Percentiles rank a stretch among this genome's conserved stretches.
Evolutionary conservation across 2,329 filamentous ascomycete species (phyloP).

Genomic region (Arachnopeziza araneosa): DNA sequence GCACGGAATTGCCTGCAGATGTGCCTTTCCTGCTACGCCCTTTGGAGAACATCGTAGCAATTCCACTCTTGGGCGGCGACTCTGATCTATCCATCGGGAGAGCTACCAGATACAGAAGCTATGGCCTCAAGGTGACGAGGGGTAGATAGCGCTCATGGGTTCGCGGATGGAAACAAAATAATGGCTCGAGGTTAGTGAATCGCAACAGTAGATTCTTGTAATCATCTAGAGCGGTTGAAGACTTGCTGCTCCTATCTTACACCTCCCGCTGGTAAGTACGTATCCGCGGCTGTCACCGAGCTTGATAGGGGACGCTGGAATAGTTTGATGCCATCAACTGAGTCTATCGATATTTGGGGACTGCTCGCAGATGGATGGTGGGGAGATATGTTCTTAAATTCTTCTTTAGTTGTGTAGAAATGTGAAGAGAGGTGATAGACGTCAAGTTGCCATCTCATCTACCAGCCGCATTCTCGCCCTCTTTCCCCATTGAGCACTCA

Average conservation of each 20-base stretch:
- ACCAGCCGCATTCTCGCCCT: not conserved
- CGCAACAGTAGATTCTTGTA: not conserved
- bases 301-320: too few relatives aligned
- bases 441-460: not conserved
- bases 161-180: not conserved
- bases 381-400: too few relatives aligned
- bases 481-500: not conserved
- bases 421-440: not conserved
- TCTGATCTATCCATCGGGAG: conserved; percentile 28
- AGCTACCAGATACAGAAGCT: conserved; percentile 3
- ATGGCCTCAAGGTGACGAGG: not conserved
- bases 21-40: conserved; percentile 18
- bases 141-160: not conserved
- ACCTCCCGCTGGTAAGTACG: too few relatives aligned
- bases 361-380: too few relatives aligned
- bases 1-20: conserved; percentile 24
- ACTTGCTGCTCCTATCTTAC: too few relatives aligned
- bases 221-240: not conserved
- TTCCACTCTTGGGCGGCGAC: conserved; percentile 21
- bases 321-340: too few relatives aligned
- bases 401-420: too few relatives aligned
- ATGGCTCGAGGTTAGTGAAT: not conserved
- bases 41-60: conserved; percentile 26
- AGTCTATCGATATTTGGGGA: too few relatives aligned
- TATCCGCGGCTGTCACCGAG: too few relatives aligned